These are phyloP conservation scores for Lupinus albus DNA, from an alignment of 306 rosid species.

Conservation along the genomic window DNA sequence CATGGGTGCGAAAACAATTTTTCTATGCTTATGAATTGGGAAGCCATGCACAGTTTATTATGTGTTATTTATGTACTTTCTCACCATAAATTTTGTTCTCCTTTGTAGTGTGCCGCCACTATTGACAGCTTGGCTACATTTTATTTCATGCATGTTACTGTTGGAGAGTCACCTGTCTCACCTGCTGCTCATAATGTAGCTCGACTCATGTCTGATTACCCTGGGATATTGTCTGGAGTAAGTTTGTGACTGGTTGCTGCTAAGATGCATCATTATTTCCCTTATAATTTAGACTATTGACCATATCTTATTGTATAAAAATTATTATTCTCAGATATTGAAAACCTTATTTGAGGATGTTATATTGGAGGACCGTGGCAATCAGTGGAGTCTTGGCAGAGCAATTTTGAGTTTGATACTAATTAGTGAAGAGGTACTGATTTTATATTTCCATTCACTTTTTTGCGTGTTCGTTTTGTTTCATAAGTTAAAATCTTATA, in stretches of 20 bases:
- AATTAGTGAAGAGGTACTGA: slow-evolving; percentile 74
- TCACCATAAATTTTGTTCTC: slow-evolving; percentile 6
- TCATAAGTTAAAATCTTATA: slow-evolving; percentile 9
- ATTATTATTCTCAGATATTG: slow-evolving; percentile 53
- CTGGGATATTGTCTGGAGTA: slow-evolving; percentile 79
- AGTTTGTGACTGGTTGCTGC: slow-evolving; percentile 40
- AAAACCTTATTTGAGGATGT: slow-evolving; percentile 89
- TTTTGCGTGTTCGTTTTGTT: slow-evolving; percentile 13
- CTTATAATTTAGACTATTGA: slow-evolving; percentile 2
- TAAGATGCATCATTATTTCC: background rate
- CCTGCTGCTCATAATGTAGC: slow-evolving; percentile 60
- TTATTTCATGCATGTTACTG: slow-evolving; percentile 70
- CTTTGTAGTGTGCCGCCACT: slow-evolving; percentile 75
- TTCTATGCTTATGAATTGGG: slow-evolving; percentile 12
- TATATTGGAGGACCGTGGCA: slow-evolving; percentile 79
- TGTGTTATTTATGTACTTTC: slow-evolving; percentile 20
- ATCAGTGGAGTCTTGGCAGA: slow-evolving; percentile 85
- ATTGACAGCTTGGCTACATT: slow-evolving; percentile 82
- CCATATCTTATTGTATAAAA: slow-evolving; percentile 4
- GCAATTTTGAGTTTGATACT: slow-evolving; percentile 88
- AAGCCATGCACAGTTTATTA: slow-evolving; percentile 17
- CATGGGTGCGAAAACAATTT: no score
- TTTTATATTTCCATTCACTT: slow-evolving; percentile 2
- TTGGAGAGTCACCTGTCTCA: slow-evolving; percentile 67
- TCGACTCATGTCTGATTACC: slow-evolving; percentile 63